Base-by-base conservation (phyloP, 306 rosid species). In the Spatholobus suberectus region DNA sequence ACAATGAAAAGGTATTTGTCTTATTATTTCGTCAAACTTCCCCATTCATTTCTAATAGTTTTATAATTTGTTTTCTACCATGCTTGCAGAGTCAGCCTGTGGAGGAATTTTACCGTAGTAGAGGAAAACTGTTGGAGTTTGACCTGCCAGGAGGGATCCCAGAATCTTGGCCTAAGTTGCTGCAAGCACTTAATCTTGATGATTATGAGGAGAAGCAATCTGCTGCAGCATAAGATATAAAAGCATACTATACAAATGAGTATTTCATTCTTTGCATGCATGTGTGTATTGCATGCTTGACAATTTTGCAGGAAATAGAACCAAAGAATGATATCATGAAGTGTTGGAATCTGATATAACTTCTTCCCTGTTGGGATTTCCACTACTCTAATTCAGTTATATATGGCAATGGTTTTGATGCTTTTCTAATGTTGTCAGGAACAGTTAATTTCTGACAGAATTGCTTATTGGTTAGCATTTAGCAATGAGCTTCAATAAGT, bases 131-230 rank as follows among this genome's bases (percentile, higher is more conserved):
- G 55, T 27, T 94, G 91, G 97, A 94, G 84, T 96, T 96, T 88
- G 87, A 90, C 43, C 86, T 96, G 20, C 99, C 98, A 5, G 99
- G 99, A 73, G 99, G 99, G n/a, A 96, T 96, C 81, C 96, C 96
- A 1, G 98, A 91, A 81, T 94, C 99, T 75, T 96, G 99, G 99
- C 98, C 98, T 17, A 96, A 92, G 89, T 86, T 96, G 86, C 90
- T 96, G 58, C 92, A 90, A 41, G 97, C 89, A 43, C 99, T 94
- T 77, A 90, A 90, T 89, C 97, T 94, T 29, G 94, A 93, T 85
- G 98, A 96, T 78, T 87, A 82, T 54, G 97, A 92, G 81, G 96
- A 92, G 81, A 91, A 92, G 86, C 94, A 62, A 73, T 91, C 93
- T 52, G 91, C 87, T 37, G 94, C 96, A 18, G 99, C 99, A 66